phyloP scores from a whole-genome alignment of 345 rosid species.

The Rhizophora apiculata region DNA sequence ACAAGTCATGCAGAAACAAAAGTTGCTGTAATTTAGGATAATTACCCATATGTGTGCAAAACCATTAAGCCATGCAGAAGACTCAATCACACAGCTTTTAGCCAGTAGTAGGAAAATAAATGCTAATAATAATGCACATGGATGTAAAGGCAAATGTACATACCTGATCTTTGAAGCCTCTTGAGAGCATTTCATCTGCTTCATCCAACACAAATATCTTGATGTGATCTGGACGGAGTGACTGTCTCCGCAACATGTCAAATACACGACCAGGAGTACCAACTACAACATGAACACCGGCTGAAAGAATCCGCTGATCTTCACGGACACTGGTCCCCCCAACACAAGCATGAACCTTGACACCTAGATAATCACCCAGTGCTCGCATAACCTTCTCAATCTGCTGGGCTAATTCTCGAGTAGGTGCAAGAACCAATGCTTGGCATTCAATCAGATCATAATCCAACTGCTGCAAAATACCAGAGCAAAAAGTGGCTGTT shows the following conservation, averaged over 20 bases:
- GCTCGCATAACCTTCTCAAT: constrained; percentile 34
- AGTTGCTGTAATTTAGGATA: not conserved
- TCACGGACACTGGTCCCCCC: constrained; percentile 25
- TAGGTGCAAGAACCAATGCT: constrained; percentile 26
- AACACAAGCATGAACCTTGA: constrained; percentile 28
- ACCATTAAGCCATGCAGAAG: no score
- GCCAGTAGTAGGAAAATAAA: not conserved
- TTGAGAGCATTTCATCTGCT: constrained; percentile 25
- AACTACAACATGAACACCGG: constrained; percentile 19
- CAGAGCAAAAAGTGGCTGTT: constrained; percentile 30
- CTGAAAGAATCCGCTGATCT: constrained; percentile 19
- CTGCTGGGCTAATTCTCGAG: constrained; percentile 26
- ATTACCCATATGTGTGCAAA: not conserved
- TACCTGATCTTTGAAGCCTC: constrained; percentile 29
- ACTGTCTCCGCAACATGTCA: constrained; percentile 30
- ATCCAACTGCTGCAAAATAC: constrained; percentile 28
- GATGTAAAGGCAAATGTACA: not conserved
- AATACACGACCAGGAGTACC: constrained; percentile 25
- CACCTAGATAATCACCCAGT: constrained; percentile 25
- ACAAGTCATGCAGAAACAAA: no score
- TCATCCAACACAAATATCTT: constrained; percentile 25
- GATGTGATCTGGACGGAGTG: constrained; percentile 21
- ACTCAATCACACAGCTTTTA: not conserved
- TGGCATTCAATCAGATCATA: constrained; percentile 24
- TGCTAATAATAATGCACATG: not conserved